phyloP scores from a whole-genome alignment of 495 filamentous ascomycete species.

The Penicillium daleae region DNA sequence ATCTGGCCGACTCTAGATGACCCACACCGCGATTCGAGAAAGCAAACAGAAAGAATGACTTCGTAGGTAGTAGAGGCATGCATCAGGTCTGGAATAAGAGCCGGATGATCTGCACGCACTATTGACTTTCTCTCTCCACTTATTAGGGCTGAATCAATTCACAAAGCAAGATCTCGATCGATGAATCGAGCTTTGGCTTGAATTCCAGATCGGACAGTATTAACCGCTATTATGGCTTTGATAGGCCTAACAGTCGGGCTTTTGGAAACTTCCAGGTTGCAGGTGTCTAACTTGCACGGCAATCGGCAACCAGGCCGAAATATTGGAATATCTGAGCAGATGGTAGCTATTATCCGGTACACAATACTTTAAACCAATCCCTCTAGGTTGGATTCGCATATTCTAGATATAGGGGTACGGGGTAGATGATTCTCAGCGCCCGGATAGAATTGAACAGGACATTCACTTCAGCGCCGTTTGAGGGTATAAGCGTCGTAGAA shows the following conservation, averaged over 20 bases:
- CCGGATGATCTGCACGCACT: constrained; percentile 7
- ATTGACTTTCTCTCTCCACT: neutral
- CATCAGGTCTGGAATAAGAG: constrained; percentile 3
- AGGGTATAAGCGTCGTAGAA: neutral
- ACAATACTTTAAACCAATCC: too few relatives aligned
- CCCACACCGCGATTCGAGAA: too few relatives aligned
- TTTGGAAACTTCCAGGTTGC: neutral
- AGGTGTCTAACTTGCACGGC: neutral
- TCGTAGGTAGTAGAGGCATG: neutral
- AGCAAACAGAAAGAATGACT: too few relatives aligned
- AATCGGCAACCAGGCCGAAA: neutral
- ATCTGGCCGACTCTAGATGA: neutral
- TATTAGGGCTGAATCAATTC: neutral
- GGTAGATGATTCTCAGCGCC: neutral
- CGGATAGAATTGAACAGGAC: neutral
- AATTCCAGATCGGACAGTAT: neutral
- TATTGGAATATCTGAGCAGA: neutral
- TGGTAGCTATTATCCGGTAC: neutral
- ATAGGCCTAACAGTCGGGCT: neutral
- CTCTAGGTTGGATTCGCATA: too few relatives aligned
- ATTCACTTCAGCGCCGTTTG: too few relatives aligned
- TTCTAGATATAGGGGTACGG: too few relatives aligned
- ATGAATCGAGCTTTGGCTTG: neutral
- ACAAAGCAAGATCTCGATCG: neutral
- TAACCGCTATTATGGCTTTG: neutral